Evolutionary conservation across 225 moss, liverwort and hornwort species (phyloP), one percentile per base, ranked within the genome.

Genomic region (Sphagnum contortum): DNA sequence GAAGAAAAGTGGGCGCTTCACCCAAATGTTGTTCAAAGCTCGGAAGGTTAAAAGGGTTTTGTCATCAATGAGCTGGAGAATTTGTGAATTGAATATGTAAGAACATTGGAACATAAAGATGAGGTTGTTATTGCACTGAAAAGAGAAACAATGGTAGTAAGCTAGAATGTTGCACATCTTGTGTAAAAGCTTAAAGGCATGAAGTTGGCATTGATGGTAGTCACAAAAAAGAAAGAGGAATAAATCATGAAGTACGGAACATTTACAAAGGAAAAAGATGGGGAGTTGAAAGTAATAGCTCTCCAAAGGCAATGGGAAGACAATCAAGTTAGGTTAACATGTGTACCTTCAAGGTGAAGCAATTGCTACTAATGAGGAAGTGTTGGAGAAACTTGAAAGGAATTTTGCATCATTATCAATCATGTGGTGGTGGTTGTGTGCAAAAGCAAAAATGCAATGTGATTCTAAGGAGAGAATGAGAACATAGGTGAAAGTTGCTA

Each of bases 361-460:
- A 52, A 89, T 89, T 48, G 67, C 79, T 50, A 77, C 79, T 49
- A 85, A 91, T 8, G 70, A 78, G 45, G 86, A 91, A 72, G 89
- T 84, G 53, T 79, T 88, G 2, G 72, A 68, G 66, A 86, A 86
- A 67, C 78, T 89, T 82, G 84, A 95, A 60, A 89, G 84, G 11
- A 88, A 91, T 53, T 75, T 83, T 3, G 80, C 79, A 60, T 51
- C 52, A 53, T 0, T 44, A 50, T 3, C 47, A 65, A 9, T 62
- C 74, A 8, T 9, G 4, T 0, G 0, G 55, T 47, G 45, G 7
- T n/a, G 12, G 59, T 9, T 52, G 52, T 6, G 9, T 5, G 9
- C 5, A 9, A 52, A 5, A 52, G 51, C 7, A 9, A 9, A 52
- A 52, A 29, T 14, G 9, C 10, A 14, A 10, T 48, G 6, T n/a